phyloP scores from a whole-genome alignment of 2,329 filamentous ascomycete species.

The Neofusicoccum ribis region DNA sequence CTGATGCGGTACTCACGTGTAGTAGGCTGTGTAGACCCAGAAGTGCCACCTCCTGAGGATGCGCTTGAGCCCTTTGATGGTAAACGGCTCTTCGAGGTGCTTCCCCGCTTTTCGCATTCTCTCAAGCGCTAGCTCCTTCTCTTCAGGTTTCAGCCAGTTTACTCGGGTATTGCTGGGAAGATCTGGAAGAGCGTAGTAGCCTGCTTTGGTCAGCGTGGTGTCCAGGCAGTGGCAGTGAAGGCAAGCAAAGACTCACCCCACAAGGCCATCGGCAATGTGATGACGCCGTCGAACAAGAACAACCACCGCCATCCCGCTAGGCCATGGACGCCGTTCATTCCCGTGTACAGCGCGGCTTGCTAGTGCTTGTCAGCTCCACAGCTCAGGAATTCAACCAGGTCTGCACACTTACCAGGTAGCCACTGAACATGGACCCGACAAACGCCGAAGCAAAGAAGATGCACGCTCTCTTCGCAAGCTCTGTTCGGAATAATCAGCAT shows the following conservation, averaged over 20 bases:
- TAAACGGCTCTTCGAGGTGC: slow-evolving; percentile 10
- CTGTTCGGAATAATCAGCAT: neutral
- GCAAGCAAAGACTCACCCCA: slow-evolving; percentile 24
- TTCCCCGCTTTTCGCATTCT: slow-evolving; percentile 23
- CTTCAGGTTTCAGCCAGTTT: slow-evolving; percentile 28
- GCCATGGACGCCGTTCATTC: slow-evolving; percentile 26
- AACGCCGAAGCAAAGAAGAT: slow-evolving; percentile 11
- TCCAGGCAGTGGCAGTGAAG: no score
- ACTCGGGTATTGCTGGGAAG: slow-evolving; percentile 27
- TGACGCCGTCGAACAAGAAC: slow-evolving; percentile 32
- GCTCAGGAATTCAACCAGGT: no score
- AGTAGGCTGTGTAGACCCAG: slow-evolving; percentile 12
- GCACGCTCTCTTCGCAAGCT: slow-evolving; percentile 1
- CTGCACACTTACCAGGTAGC: neutral
- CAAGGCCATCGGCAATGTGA: slow-evolving; percentile 34
- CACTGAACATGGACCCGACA: slow-evolving; percentile 7
- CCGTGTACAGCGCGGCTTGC: slow-evolving; percentile 22
- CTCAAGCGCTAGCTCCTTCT: slow-evolving; percentile 31
- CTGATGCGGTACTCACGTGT: neutral
- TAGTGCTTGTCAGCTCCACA: neutral
- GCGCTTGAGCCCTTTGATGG: neutral
- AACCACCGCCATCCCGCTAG: slow-evolving; percentile 34
- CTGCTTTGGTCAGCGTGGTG: neutral
- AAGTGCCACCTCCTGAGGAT: slow-evolving; percentile 7
- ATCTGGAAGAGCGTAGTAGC: slow-evolving; percentile 26